These are phyloP conservation scores for Pneumocystis jirovecii DNA, from an alignment of 1,139 yeast species.

Conservation along the genomic window DNA sequence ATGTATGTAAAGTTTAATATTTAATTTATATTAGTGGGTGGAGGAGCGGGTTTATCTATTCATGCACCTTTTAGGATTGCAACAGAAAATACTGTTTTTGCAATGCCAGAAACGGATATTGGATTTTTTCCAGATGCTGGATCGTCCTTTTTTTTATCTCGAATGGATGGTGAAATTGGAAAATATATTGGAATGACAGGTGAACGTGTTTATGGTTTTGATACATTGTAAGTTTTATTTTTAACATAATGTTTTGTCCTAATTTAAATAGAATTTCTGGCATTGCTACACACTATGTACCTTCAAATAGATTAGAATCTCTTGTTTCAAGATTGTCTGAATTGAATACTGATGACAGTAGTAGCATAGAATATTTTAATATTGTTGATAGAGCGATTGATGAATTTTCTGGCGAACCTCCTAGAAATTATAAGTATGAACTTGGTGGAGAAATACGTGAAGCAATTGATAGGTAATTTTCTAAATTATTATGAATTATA, in stretches of 20 bases:
- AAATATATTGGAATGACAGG: constrained; percentile 81
- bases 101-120: constrained; percentile 97
- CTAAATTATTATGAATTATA: neutral
- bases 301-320: constrained; percentile 45
- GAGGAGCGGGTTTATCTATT: constrained; percentile 84
- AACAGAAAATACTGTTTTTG: constrained; percentile 75
- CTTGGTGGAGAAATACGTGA: constrained; percentile 42
- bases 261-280: constrained; percentile 34
- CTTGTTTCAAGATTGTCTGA: constrained; percentile 36
- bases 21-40: constrained; percentile 51
- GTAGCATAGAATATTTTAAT: constrained; percentile 31
- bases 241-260: constrained; percentile 18
- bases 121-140: constrained; percentile 98
- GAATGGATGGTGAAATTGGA: constrained; percentile 70
- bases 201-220: constrained; percentile 57
- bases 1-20: neutral
- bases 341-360: constrained; percentile 19
- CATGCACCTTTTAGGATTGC: constrained; percentile 93
- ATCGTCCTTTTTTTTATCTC: constrained; percentile 73
- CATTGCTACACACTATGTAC: constrained; percentile 78
- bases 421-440: constrained; percentile 47
- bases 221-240: constrained; percentile 34
- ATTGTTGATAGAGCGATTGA: constrained; percentile 53
- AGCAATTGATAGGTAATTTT: constrained; percentile 37
- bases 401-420: constrained; percentile 60